Evolutionary conservation across 1,284 basidiomycete genomes (phyloP), one percentile per base, ranked within the genome.

Genomic region (Phaffia rhodozyma): DNA sequence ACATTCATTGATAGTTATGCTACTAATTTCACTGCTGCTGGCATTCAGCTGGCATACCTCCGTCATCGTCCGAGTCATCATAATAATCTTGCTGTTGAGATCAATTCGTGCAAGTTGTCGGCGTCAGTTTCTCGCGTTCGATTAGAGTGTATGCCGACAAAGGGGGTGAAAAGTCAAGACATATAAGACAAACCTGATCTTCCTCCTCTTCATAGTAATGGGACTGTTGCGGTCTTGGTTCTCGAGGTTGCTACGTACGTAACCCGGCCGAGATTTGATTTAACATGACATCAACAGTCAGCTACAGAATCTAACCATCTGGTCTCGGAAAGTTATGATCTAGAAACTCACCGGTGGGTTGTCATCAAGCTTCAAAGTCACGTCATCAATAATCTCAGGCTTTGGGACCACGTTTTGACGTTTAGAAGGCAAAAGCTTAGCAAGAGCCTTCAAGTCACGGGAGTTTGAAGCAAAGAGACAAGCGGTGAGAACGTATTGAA

Each of bases 311-410:
- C 86, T 84, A 85, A 86, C 84, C 81, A 86, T 86, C 73, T 80
- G 79, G n/a, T 71, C 79, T 79, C 68, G 82, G 80, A 77, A 80
- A 79, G 78, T 84, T 85, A 81, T 81, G 82, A 78, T 82, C 81
- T 77, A 78, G 79, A 86, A 11, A 43, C 86, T 82, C 81, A 89
- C 84, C 78, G 87, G 84, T 71, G 81, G 81, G 78, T 88, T 81
- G 75, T 61, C 55, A 23, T 85, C 85, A 75, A 81, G 82, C 75
- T 85, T 84, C 75, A 86, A 87, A 73, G 82, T 88, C 65, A 80
- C 85, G 69, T 86, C 82, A 68, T 87, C 86, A 58, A 89, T 83
- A 63, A 85, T 77, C 63, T 79, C 82, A 13, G 87, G 86, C 66
- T 77, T 78, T 21, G 87, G 87, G 25, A 85, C 82, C 56, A 88